phyloP scores from a whole-genome alignment of 1,139 yeast genomes.

The Wickerhamiella pararugosa region DNA sequence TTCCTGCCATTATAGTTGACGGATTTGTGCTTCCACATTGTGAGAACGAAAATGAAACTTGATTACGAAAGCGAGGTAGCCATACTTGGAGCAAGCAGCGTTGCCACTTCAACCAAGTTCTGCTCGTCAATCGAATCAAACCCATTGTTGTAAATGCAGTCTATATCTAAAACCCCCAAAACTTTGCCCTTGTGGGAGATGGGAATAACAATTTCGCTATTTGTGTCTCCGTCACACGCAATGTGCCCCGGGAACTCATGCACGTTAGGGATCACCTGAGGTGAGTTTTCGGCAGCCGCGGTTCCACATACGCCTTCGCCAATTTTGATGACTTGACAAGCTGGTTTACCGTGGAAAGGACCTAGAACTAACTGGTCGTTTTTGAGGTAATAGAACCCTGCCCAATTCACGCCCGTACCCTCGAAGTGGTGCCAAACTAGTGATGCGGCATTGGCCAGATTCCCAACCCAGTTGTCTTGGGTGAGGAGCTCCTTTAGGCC shows the following conservation, averaged over 20 bases:
- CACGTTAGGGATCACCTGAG: conserved; percentile 71
- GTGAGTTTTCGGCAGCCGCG: conserved; percentile 42
- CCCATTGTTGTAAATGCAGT: conserved; percentile 49
- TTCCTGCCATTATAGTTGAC: conserved; percentile 9
- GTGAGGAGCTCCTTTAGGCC: conserved; percentile 58
- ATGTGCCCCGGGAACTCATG: conserved; percentile 78
- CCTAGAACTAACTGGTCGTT: conserved; percentile 50
- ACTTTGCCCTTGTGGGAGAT: conserved; percentile 32
- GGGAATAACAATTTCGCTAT: conserved; percentile 89
- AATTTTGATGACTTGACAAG: conserved; percentile 65
- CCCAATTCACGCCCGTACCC: conserved; percentile 61
- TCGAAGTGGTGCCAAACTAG: conserved; percentile 79
- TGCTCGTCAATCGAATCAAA: conserved; percentile 49
- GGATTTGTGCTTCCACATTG: conserved; percentile 3
- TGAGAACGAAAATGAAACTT: background rate
- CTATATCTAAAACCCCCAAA: conserved; percentile 75
- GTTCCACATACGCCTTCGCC: conserved; percentile 90
- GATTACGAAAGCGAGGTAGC: background rate
- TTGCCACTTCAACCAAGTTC: conserved; percentile 46
- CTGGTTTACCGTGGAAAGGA: conserved; percentile 95
- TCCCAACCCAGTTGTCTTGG: conserved; percentile 65
- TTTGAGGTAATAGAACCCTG: conserved; percentile 65
- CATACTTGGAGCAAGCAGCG: conserved; percentile 24
- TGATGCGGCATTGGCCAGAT: conserved; percentile 72
- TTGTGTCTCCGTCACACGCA: conserved; percentile 92